These are phyloP conservation scores for Cryptosporidium xiaoi DNA, from an alignment of 169 alveolate genomes.

Conservation along the genomic window DNA sequence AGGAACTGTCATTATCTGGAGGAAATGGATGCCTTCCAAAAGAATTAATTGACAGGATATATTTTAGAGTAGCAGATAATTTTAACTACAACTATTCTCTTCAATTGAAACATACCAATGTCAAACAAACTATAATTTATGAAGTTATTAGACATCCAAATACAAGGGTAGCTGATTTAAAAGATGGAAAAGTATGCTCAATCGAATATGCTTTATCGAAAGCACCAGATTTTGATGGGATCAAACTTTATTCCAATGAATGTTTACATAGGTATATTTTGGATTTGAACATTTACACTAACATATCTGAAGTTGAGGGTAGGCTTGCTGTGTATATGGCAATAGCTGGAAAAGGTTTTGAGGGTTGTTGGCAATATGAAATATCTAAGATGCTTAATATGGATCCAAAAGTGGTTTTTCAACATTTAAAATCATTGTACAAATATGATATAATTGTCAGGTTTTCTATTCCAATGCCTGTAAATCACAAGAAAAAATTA, in stretches of 20 bases:
- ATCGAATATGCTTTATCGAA: background rate
- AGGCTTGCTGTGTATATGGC: conserved; percentile 69
- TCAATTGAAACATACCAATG: background rate
- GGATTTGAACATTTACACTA: conserved; percentile 47
- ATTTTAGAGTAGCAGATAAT: background rate
- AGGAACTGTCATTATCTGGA: conserved; percentile 42
- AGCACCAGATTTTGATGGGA: background rate
- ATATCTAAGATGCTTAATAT: conserved; percentile 51
- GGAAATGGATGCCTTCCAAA: conserved; percentile 1
- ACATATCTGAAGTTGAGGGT: conserved; percentile 60
- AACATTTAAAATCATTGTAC: conserved; percentile 49
- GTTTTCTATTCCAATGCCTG: conserved; percentile 70
- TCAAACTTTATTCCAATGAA: conserved; percentile 1
- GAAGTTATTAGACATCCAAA: conserved; percentile 1
- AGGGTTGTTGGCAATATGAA: conserved; percentile 74
- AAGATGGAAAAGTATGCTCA: background rate
- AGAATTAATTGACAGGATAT: conserved; percentile 8
- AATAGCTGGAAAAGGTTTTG: conserved; percentile 51
- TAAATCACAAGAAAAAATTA: conserved; percentile 38
- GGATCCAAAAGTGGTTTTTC: conserved; percentile 74
- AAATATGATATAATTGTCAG: conserved; percentile 59
- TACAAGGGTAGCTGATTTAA: background rate
- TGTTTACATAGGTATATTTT: conserved; percentile 19
- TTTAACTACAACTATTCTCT: background rate
- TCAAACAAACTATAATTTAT: conserved; percentile 2